Base-by-base conservation (phyloP, 1,139 yeast genomes). In the Yamadazyma blattariae region DNA sequence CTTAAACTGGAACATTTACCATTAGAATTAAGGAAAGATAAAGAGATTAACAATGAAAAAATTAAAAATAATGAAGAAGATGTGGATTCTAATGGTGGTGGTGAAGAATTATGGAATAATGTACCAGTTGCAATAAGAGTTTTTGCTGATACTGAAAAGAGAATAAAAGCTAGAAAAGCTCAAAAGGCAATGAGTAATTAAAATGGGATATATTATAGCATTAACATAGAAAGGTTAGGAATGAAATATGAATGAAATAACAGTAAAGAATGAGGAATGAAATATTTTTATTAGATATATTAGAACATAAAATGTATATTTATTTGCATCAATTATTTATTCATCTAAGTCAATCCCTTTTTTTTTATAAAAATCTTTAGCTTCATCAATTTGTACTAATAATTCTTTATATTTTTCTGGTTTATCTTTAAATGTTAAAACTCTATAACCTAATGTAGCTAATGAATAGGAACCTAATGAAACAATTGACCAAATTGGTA, bases 141-240 rank as follows among this genome's bases (percentile, higher is more conserved):
- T 3, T 90, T 90, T 65, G 88, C 95, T 4, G 84, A 84, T 50
- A 77, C 87, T 35, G 97, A 90, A 57, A 77, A 79, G 63, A 69
- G 67, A 50, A 62, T 83, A 52, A 79, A 79, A 45, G 61, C 64
- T 34, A 69, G 61, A 44, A 45, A 41, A 37, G 39, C 39, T 14
- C 21, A 34, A 14, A 27, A 29, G 23, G 19, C 25, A 24, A 25
- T 12, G 18, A 19, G 7, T 13, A n/a, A n/a, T n/a, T n/a, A n/a
- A n/a, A n/a, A n/a, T n/a, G n/a, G n/a, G n/a, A n/a, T n/a, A 23
- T 16, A 25, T 25, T 18, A 26, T 19, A n/a, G 12, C 26, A 18
- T 25, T 30, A 30, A 15, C 23, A 17, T 30, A 30, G n/a, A 25
- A 11, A 19, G 30, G 22, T 17, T 27, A 25, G 13, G 11, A n/a